These are phyloP conservation scores for Adenanthera pavonina DNA, from an alignment of 306 rosid genomes.

Conservation along the genomic window DNA sequence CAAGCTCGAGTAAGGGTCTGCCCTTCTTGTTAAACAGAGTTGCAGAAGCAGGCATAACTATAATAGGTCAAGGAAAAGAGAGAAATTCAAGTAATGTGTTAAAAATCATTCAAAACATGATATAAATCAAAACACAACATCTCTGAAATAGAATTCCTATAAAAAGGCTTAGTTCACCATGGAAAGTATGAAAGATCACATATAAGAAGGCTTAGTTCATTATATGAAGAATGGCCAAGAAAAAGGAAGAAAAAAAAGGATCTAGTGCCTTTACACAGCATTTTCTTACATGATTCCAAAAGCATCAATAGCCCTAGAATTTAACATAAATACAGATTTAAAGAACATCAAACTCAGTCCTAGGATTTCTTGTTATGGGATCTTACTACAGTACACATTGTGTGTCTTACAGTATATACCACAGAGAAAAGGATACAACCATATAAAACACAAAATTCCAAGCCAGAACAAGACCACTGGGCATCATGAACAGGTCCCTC, in stretches of 20 bases:
- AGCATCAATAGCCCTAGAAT: slow-evolving; percentile 10
- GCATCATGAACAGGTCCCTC: slow-evolving; percentile 97
- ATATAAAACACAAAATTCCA: slow-evolving; percentile 88
- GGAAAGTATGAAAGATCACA: slow-evolving; percentile 29
- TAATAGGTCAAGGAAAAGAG: slow-evolving; percentile 57
- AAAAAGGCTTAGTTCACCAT: slow-evolving; percentile 2
- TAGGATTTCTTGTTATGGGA: not conserved
- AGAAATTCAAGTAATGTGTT: slow-evolving; percentile 34
- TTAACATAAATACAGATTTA: slow-evolving; percentile 4
- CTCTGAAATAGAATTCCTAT: slow-evolving; percentile 4
- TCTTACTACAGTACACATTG: slow-evolving; percentile 7
- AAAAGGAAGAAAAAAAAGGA: not conserved
- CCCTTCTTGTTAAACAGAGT: slow-evolving; percentile 95
- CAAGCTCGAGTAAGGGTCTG: slow-evolving; percentile 93
- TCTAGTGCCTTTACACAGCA: slow-evolving; percentile 12
- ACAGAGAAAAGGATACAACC: slow-evolving; percentile 86
- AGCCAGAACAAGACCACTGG: slow-evolving; percentile 86
- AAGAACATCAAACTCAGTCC: slow-evolving; percentile 24
- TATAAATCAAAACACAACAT: slow-evolving; percentile 29
- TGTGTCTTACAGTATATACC: slow-evolving; percentile 9
- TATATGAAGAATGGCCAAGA: not conserved
- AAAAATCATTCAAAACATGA: slow-evolving; percentile 23
- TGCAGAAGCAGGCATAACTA: slow-evolving; percentile 96
- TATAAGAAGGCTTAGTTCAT: slow-evolving; percentile 8
- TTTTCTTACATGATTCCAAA: slow-evolving; percentile 32